Evolutionary conservation across 305 asterid species (phyloP), one percentile per base, ranked within the genome.

Genomic region (Fraxinus dipetala): DNA sequence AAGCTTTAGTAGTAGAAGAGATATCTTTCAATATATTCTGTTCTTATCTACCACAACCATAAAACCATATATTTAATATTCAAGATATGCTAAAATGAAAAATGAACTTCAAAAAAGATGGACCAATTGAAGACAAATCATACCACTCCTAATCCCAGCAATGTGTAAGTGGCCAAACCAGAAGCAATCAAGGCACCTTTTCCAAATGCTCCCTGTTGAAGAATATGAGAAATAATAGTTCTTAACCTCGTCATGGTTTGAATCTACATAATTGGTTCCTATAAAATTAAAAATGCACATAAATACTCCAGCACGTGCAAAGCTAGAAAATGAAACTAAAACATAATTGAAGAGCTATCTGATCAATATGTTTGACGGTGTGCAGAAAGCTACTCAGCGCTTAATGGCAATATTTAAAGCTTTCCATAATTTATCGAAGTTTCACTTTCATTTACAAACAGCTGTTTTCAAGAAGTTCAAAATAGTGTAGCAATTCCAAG

Each of bases 71-170:
- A 28, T 65, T 10, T 13, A 34, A 69, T 31, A 69, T 30, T 31
- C 22, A 28, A 5, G 38, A 13, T 30, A 28, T 69, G 16, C 40
- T 30, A 28, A 31, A 69, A 28, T 77, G 38, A 82, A 63, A 32
- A 31, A 77, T 72, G 78, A 70, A 48, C 79, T 56, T 36, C 35
- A 35, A 28, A 79, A 43, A 75, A 76, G 76, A 61, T 80, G 67
- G 76, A 76, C 5, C 5, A 72, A 78, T 61, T 36, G 22, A 77
- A 81, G 79, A 79, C 38, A 81, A 69, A 84, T 77, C 90, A 48
- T 91, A 93, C 97, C 97, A 90, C 95, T 81, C 97, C 97, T 72
- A 93, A 82, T 70, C 97, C 97, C 80, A 93, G 86, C 78, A 93
- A 77, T 72, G 91, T 78, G 84, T 93, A 92, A 11, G 94, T 92